Percentiles rank a stretch among this genome's conserved stretches.
phyloP scores from a whole-genome alignment of 2,329 filamentous ascomycete species.

The Scleromitrula shiraiana region DNA sequence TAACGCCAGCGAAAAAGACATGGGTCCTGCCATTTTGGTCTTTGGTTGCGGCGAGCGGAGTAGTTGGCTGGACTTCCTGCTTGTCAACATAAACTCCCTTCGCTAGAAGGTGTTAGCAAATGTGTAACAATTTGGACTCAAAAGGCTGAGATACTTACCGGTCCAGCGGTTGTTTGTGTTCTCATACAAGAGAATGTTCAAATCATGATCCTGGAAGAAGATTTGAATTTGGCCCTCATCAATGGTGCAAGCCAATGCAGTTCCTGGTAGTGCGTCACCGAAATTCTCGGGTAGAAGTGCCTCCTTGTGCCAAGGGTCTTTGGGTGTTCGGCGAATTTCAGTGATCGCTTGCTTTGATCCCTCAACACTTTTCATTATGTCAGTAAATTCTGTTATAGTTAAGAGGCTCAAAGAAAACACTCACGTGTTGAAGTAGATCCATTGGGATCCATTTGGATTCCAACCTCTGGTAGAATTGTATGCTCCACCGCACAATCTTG shows the following conservation, averaged over 20 bases:
- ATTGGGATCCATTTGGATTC: conserved; percentile 7
- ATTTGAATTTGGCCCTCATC: not conserved
- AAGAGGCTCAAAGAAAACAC: not conserved
- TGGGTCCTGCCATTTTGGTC: not conserved
- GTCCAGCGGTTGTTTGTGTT: not conserved
- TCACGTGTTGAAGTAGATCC: conserved; percentile 2
- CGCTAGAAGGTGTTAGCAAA: not conserved
- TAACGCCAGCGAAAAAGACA: not conserved
- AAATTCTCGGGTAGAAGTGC: not conserved
- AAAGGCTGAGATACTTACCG: not conserved
- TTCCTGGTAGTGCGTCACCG: not conserved
- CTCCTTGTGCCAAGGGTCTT: conserved; percentile 4
- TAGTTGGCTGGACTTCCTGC: conserved; percentile 1
- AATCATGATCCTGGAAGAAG: conserved; percentile 5
- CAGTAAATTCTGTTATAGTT: no score
- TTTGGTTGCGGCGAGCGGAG: not conserved
- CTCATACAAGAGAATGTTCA: not conserved
- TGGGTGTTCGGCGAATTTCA: conserved; percentile 7
- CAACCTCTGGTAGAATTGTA: not conserved
- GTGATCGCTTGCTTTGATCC: not conserved
- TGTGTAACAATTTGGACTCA: not conserved
- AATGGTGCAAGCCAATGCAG: not conserved
- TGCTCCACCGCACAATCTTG: not conserved
- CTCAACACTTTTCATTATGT: no score
- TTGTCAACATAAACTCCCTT: not conserved